A percentile compares a stretch with the other conserved stretches of the same genome.
Evolutionary conservation across 306 rosid species (phyloP).

Genomic region (Rosa chinensis): DNA sequence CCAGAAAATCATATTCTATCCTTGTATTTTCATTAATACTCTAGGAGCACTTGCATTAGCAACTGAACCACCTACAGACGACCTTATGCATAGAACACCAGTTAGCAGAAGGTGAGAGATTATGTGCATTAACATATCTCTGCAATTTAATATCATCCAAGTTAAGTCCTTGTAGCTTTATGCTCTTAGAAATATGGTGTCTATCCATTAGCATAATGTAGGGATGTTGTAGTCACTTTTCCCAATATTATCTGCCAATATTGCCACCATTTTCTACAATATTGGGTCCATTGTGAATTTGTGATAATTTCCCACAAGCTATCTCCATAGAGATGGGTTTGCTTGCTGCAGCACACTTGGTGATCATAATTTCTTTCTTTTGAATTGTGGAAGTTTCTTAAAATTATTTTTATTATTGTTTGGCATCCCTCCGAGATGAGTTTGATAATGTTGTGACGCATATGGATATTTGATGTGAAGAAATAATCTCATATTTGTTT

Average conservation of each 20-base stretch:
- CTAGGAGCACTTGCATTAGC: constrained; percentile 98
- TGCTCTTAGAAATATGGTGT: constrained; percentile 15
- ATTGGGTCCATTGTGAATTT: not conserved
- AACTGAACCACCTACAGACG: constrained; percentile 95
- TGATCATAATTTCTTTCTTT: not conserved
- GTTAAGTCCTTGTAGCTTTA: constrained; percentile 2
- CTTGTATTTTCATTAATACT: constrained; percentile 98
- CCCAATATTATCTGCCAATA: not conserved
- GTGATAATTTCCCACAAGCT: not conserved
- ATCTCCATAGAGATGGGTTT: not conserved
- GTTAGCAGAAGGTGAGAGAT: constrained; percentile 83
- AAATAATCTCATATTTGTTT: constrained; percentile 34
- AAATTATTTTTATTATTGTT: not conserved
- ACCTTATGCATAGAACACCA: constrained; percentile 83
- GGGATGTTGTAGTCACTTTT: not conserved
- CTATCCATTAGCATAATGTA: constrained; percentile 10
- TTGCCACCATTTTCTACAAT: not conserved
- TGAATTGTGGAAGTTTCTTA: not conserved
- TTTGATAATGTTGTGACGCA: not conserved
- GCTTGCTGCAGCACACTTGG: not conserved
- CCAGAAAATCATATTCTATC: too few relatives aligned
- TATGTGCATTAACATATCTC: constrained; percentile 3
- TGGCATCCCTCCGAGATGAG: not conserved
- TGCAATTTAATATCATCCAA: constrained; percentile 7
- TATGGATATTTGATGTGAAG: not conserved